Percentiles rank a stretch among this genome's conserved stretches.
Conservation (phyloP, 2,329 filamentous ascomycete species). For the Neurospora sp. region DNA sequence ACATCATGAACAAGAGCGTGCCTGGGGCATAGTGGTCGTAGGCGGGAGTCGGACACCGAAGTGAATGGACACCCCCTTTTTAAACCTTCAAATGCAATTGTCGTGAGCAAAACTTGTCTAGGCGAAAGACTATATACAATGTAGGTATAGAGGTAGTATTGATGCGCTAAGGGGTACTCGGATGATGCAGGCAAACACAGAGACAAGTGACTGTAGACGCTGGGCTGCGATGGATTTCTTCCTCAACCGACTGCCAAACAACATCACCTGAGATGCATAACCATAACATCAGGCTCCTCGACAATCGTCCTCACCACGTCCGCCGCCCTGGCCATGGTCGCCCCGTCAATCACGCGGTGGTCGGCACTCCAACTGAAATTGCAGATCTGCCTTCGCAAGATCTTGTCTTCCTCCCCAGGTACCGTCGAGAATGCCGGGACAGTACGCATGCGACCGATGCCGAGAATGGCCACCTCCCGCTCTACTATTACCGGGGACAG, state of each 20-base stretch:
- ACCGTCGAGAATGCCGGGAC: constrained; percentile 63
- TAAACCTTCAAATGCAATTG: not conserved
- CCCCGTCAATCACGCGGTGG: constrained; percentile 88
- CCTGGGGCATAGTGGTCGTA: not conserved
- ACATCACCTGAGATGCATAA: constrained; percentile 63
- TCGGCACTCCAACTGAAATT: constrained; percentile 97
- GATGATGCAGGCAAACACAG: not conserved
- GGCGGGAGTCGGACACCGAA: not conserved
- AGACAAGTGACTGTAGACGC: not conserved
- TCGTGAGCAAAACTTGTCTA: not conserved
- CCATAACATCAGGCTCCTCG: constrained; percentile 79
- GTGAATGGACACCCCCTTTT: not conserved
- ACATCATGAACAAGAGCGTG: not conserved
- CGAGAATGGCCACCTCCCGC: constrained; percentile 83
- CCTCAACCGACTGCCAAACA: not conserved
- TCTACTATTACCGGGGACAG: constrained; percentile 86
- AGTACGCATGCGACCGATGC: constrained; percentile 69
- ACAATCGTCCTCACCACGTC: constrained; percentile 68
- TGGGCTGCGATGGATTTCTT: not conserved
- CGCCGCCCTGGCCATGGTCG: constrained; percentile 85
- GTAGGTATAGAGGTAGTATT: not conserved
- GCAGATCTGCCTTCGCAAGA: constrained; percentile 69
- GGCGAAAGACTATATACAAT: not conserved
- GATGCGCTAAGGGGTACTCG: not conserved
- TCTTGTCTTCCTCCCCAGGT: constrained; percentile 38